Evolutionary conservation across 2,329 filamentous ascomycete genomes (phyloP).

Genomic region (Metarhizium album): DNA sequence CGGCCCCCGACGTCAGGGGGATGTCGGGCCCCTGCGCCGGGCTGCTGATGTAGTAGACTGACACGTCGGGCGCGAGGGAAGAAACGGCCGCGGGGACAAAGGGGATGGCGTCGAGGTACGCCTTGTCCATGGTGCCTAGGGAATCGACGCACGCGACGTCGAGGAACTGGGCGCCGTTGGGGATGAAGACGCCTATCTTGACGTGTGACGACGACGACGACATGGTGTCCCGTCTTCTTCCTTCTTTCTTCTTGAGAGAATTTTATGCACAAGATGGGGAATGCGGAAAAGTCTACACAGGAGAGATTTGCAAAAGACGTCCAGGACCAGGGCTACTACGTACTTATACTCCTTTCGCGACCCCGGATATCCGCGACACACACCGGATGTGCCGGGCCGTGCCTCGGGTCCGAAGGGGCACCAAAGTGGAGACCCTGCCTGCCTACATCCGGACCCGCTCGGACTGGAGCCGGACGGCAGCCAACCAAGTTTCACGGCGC

Average conservation of each 20-base stretch:
- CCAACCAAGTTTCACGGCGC: no score
- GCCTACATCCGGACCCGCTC: slow-evolving; percentile 5
- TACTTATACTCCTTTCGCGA: neutral
- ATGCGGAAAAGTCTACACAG: no score
- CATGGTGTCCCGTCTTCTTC: slow-evolving; percentile 4
- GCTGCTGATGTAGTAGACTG: slow-evolving; percentile 36
- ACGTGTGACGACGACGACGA: slow-evolving; percentile 16
- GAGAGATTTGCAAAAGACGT: no score
- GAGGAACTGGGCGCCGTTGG: slow-evolving; percentile 34
- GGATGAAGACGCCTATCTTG: slow-evolving; percentile 41
- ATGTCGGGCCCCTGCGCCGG: slow-evolving; percentile 25
- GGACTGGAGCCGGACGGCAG: slow-evolving; percentile 1
- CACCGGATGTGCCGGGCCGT: neutral
- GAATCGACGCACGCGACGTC: slow-evolving; percentile 41
- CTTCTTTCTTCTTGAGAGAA: neutral
- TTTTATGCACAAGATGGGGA: neutral
- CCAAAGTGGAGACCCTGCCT: no score
- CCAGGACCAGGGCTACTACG: no score
- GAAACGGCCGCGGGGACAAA: slow-evolving; percentile 25
- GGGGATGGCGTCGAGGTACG: slow-evolving; percentile 28
- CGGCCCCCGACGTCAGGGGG: slow-evolving; percentile 28
- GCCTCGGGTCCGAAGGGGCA: neutral
- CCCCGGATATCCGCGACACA: neutral
- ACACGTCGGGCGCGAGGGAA: slow-evolving; percentile 30
- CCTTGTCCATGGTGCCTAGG: slow-evolving; percentile 32